Evolutionary conservation across 2,329 filamentous ascomycete genomes (phyloP).

Genomic region (Rugonectria rugulosa): DNA sequence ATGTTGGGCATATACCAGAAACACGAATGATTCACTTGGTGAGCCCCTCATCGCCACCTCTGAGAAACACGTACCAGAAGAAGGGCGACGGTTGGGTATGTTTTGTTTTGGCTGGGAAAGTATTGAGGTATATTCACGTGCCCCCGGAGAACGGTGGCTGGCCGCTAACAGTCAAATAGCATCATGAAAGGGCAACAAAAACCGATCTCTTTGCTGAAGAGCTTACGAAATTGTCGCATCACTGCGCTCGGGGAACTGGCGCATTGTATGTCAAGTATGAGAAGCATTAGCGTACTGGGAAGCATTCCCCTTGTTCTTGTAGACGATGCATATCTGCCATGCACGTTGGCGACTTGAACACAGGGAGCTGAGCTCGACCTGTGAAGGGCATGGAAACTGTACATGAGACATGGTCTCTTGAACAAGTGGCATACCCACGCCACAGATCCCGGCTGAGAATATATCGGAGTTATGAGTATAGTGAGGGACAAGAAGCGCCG

Average conservation of each 20-base stretch:
- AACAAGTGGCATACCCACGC: no score
- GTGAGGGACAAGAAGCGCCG: no score
- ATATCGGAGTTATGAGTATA: no score
- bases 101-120: slow-evolving; percentile 33
- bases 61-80: not conserved
- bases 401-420: no score
- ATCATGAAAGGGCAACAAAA: slow-evolving; percentile 25
- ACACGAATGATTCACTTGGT: slow-evolving; percentile 23
- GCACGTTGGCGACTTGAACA: no score
- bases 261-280: slow-evolving; percentile 30
- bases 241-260: slow-evolving; percentile 23
- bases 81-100: slow-evolving; percentile 19
- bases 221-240: slow-evolving; percentile 23
- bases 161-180: slow-evolving; percentile 9
- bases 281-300: slow-evolving; percentile 4
- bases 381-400: no score
- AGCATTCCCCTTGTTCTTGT: no score
- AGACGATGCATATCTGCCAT: no score
- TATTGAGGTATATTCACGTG: slow-evolving; percentile 23
- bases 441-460: no score
- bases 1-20: slow-evolving; percentile 27
- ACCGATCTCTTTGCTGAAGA: slow-evolving; percentile 28
- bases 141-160: not conserved
- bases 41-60: not conserved
- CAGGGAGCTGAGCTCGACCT: no score